Evolutionary conservation across 768 basidiomycete species (phyloP), one percentile per base, ranked within the genome.

Genomic region (Russula sp.): DNA sequence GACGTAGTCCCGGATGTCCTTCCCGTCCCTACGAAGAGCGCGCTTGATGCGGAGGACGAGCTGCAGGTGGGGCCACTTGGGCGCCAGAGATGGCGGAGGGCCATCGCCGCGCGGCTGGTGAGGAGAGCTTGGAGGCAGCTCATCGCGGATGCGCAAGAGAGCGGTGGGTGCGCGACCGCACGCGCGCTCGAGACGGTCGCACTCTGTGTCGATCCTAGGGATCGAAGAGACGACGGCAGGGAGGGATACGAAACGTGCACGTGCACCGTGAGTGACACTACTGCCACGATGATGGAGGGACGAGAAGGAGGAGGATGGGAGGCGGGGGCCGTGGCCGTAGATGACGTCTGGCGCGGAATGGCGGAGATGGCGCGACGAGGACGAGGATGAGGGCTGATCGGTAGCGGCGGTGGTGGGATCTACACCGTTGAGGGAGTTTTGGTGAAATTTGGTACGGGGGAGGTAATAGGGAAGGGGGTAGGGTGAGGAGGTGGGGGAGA

Each of bases 31-130:
- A 7, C 53, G 56, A 32, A 66, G 29, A 18, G 42, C 53, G 0
- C 64, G 56, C 57, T 65, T 65, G 22, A 66, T 55, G 9, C 59
- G 63, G n/a, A 61, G 42, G 0, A 65, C 53, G 13, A 66, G 49
- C 14, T 36, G n/a, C 59, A 55, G 52, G 9, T 61, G 64, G 20
- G 54, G 34, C 52, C 65, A 66, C 43, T 66, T 66, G 7, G 66
- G 66, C 5, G 51, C 54, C 0, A 52, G 64, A 4, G 52, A 41
- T 0, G 62, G 57, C 7, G 51, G 57, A 5, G 61, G 45, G 18
- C 52, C 56, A 29, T 53, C 46, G 18, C 43, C 46, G 29, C 61
- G 62, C 0, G 58, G 52, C 62, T 63, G 62, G 41, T 63, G 62
- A 1, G 57, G 62, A 3, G 62, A 62, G 20, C 61, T 63, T 2